phyloP scores from a whole-genome alignment of 768 basidiomycete species.

The Tylopilus plumbeoviolaceoides region DNA sequence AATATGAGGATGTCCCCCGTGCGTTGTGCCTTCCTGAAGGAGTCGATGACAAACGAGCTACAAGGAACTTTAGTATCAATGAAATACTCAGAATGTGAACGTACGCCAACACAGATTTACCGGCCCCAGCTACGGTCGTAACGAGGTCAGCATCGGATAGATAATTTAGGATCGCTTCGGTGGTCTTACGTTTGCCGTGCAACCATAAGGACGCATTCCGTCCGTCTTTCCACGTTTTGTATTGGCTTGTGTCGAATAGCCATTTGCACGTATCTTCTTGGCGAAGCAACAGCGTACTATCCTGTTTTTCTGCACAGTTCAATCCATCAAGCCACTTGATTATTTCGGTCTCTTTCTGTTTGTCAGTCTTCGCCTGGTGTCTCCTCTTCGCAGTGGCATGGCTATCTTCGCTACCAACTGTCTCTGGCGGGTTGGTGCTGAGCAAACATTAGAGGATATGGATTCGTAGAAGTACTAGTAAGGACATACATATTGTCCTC shows the following conservation, averaged over 20 bases:
- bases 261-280: slow-evolving; percentile 3
- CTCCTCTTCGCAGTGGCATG: neutral
- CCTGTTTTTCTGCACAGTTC: slow-evolving; percentile 4
- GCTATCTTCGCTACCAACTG: neutral
- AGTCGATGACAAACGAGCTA: slow-evolving; percentile 3
- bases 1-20: neutral
- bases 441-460: neutral
- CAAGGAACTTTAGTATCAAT: neutral
- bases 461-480: neutral
- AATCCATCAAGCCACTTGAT: slow-evolving; percentile 2
- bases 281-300: neutral
- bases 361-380: neutral
- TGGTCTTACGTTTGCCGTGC: slow-evolving; percentile 3
- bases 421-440: neutral
- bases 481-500: neutral
- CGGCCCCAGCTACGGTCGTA: slow-evolving; percentile 1
- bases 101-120: slow-evolving; percentile 9
- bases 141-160: neutral
- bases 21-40: neutral
- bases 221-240: neutral
- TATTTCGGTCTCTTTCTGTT: neutral
- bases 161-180: too few species aligned
- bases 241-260: slow-evolving; percentile 1
- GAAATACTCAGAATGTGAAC: neutral
- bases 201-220: neutral